A percentile compares a stretch with the other conserved stretches of the same genome.
Conservation (phyloP, 2,329 filamentous ascomycete genomes). For the Penicillium aurantiogriseum region DNA sequence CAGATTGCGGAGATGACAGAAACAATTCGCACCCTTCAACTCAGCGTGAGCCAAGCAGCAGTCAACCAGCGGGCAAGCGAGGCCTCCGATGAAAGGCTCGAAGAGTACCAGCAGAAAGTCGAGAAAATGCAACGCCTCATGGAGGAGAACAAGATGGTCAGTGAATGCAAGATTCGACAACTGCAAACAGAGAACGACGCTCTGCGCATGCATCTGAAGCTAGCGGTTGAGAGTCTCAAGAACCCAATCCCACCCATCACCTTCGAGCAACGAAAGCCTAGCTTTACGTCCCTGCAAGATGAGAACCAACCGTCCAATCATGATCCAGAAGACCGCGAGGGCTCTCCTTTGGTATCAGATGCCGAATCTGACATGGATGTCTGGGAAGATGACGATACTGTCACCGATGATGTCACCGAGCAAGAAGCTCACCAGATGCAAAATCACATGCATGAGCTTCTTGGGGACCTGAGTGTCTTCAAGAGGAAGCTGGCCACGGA, state of each 20-base stretch:
- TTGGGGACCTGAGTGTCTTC: conserved; percentile 77
- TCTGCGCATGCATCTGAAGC: conserved; percentile 78
- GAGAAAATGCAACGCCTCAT: conserved; percentile 88
- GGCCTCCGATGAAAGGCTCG: conserved; percentile 76
- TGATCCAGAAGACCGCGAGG: conserved; percentile 40
- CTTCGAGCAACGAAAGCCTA: conserved; percentile 35
- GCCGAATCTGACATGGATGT: conserved; percentile 35
- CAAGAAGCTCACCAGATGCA: conserved; percentile 64
- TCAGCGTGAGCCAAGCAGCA: conserved; percentile 64
- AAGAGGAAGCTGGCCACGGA: conserved; percentile 85
- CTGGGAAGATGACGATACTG: conserved; percentile 53
- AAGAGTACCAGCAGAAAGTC: conserved; percentile 93
- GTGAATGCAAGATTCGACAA: conserved; percentile 89
- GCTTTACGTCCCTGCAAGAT: conserved; percentile 50
- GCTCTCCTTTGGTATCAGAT: conserved; percentile 27
- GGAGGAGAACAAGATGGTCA: conserved; percentile 88
- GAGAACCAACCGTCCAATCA: conserved; percentile 57
- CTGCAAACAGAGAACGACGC: conserved; percentile 89
- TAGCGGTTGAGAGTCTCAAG: conserved; percentile 80
- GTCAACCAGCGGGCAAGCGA: conserved; percentile 71
- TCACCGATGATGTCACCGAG: conserved; percentile 46
- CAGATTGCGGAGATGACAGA: conserved; percentile 94
- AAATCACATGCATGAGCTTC: conserved; percentile 77
- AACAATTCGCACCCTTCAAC: conserved; percentile 82
- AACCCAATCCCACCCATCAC: conserved; percentile 73